Evolutionary conservation across 1,139 yeast species (phyloP).

Genomic region (Magnusiomyces fungicola): DNA sequence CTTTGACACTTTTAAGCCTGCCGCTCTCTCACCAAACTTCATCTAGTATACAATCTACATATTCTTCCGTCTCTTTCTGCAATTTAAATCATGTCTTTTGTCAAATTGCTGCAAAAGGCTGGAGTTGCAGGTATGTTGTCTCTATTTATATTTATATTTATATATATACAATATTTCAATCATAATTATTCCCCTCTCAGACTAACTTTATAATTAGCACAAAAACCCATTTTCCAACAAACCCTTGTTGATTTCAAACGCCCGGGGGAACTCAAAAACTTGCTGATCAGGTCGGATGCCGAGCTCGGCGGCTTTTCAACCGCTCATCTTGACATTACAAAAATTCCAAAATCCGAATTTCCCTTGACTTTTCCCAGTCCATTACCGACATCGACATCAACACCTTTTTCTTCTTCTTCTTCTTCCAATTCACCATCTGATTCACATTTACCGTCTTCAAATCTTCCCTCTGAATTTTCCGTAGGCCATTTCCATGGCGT

Average conservation of each 20-base stretch:
- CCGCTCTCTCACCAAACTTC: too few relatives aligned
- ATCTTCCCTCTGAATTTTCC: neutral
- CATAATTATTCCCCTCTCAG: neutral
- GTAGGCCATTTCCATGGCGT: conserved; percentile 61
- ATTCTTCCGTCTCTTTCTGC: too few relatives aligned
- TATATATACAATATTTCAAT: neutral
- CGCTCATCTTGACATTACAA: conserved; percentile 44
- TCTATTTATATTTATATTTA: neutral
- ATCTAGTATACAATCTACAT: too few relatives aligned
- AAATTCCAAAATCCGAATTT: conserved; percentile 23
- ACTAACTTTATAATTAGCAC: too few relatives aligned
- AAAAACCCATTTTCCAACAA: conserved; percentile 18
- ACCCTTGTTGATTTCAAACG: conserved; percentile 50
- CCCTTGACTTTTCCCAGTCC: conserved; percentile 17
- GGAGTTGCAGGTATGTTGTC: conserved; percentile 5
- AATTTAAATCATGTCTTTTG: conserved; percentile 10
- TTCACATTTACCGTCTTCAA: neutral
- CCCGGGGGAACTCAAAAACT: conserved; percentile 39
- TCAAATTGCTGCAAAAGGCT: conserved; percentile 13
- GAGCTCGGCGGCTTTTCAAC: conserved; percentile 76
- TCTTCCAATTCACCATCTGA: neutral
- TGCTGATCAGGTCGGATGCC: conserved; percentile 60
- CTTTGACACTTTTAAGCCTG: too few relatives aligned
- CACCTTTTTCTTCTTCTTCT: too few relatives aligned
- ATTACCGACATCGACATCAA: neutral